phyloP scores from a whole-genome alignment of 345 rosid genomes.

The Bruguiera gymnorhiza region DNA sequence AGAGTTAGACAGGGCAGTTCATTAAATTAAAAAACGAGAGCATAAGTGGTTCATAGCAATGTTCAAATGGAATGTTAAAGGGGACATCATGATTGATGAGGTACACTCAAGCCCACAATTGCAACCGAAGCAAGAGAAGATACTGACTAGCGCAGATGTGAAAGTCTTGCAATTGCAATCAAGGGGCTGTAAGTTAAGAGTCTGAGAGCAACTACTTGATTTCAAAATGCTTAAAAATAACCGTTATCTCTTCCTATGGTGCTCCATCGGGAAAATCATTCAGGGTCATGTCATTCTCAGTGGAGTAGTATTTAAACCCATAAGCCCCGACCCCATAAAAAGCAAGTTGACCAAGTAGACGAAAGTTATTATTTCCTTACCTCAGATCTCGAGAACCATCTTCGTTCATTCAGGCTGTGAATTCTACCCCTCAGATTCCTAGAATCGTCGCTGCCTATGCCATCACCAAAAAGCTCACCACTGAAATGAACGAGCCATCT shows the following conservation, averaged over 20 bases:
- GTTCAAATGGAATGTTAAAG: neutral
- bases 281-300: too few relatives aligned
- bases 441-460: conserved; percentile 43
- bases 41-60: neutral
- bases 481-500: conserved; percentile 58
- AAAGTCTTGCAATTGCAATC: neutral
- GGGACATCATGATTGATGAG: neutral
- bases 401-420: conserved; percentile 44
- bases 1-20: conserved; percentile 8
- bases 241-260: neutral
- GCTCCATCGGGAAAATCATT: neutral
- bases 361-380: conserved; percentile 9
- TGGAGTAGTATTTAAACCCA: neutral
- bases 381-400: conserved; percentile 58
- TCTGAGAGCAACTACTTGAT: conserved; percentile 1
- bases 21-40: neutral
- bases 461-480: conserved; percentile 39
- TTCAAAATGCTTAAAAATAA: neutral
- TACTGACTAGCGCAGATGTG: neutral
- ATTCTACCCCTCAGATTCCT: conserved; percentile 45
- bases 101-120: neutral
- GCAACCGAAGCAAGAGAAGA: neutral
- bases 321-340: neutral
- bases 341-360: neutral
- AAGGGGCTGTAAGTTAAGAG: neutral